Evolutionary conservation across 2,329 filamentous ascomycete genomes (phyloP).

Genomic region (Alternaria triticimaculans): DNA sequence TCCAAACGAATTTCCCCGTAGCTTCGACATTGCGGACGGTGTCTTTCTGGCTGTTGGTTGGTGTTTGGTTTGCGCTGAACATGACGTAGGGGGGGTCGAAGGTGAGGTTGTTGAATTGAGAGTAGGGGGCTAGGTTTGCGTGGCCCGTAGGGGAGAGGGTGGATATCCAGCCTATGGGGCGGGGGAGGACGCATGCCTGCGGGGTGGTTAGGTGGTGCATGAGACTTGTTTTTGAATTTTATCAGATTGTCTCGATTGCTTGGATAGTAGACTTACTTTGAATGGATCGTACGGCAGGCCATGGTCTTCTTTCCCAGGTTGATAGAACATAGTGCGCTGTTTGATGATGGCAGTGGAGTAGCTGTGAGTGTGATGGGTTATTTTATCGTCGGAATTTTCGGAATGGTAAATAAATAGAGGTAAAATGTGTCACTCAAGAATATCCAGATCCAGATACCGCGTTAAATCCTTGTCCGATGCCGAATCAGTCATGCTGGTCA

Average conservation of each 20-base stretch:
- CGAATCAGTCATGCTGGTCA: background rate
- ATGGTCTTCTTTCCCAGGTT: slow-evolving; percentile 61
- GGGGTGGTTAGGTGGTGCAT: background rate
- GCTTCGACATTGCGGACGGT: slow-evolving; percentile 63
- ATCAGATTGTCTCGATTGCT: too few relatives aligned
- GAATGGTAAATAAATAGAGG: too few relatives aligned
- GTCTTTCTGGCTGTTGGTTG: slow-evolving; percentile 58
- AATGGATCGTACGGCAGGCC: slow-evolving; percentile 62
- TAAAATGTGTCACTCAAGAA: background rate
- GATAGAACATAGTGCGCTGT: slow-evolving; percentile 52
- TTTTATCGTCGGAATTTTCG: too few relatives aligned
- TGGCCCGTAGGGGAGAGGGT: slow-evolving; percentile 57
- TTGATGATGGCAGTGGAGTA: too few relatives aligned
- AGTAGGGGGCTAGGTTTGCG: slow-evolving; percentile 66
- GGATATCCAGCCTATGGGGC: slow-evolving; percentile 69
- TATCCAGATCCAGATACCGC: too few relatives aligned
- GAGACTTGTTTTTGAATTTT: too few relatives aligned
- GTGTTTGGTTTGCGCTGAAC: slow-evolving; percentile 66
- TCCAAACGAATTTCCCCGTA: slow-evolving; percentile 66
- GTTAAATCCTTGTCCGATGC: too few relatives aligned
- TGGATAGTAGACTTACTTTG: slow-evolving; percentile 50
- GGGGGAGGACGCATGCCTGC: slow-evolving; percentile 64
- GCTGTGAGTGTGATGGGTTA: too few relatives aligned
- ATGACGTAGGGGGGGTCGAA: slow-evolving; percentile 69
- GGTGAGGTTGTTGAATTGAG: slow-evolving; percentile 68